phyloP scores from a whole-genome alignment of 805 yeast genomes.

The Hanseniaspora osmophila region DNA sequence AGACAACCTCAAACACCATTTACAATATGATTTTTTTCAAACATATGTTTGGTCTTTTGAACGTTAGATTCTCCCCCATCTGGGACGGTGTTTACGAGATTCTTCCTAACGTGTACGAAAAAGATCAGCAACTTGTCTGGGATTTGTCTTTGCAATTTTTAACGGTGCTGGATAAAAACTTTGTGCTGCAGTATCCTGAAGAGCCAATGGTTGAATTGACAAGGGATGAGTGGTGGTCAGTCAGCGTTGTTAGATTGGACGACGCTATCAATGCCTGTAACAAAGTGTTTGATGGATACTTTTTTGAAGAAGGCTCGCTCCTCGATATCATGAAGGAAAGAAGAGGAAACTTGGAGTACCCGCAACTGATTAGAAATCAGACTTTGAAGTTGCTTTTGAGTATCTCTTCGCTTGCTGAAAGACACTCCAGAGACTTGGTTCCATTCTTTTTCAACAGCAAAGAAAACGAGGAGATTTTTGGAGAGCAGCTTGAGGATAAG shows the following conservation, averaged over 20 bases:
- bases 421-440: conserved; percentile 38
- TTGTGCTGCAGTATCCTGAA: conserved; percentile 10
- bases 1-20: conserved; percentile 15
- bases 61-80: conserved; percentile 68
- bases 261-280: conserved; percentile 25
- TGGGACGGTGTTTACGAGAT: conserved; percentile 67
- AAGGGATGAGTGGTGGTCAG: conserved; percentile 24
- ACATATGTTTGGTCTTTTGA: conserved; percentile 53
- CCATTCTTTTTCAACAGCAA: conserved; percentile 38
- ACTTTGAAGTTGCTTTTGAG: conserved; percentile 41
- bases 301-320: conserved; percentile 5
- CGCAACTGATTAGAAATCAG: conserved; percentile 38
- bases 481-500: conserved; percentile 2
- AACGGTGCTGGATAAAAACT: conserved; percentile 9
- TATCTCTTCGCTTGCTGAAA: conserved; percentile 60
- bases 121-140: conserved; percentile 41
- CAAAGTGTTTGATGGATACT: conserved; percentile 22
- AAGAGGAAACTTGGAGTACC: conserved; percentile 24
- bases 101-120: conserved; percentile 32
- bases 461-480: conserved; percentile 7
- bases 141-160: conserved; percentile 28
- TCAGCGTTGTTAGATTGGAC: conserved; percentile 32
- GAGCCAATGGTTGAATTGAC: conserved; percentile 5
- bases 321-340: background rate
- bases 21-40: conserved; percentile 25